These are phyloP conservation scores for Spergularia bocconei DNA, from an alignment of 148 eudicot genomes.

Conservation along the genomic window DNA sequence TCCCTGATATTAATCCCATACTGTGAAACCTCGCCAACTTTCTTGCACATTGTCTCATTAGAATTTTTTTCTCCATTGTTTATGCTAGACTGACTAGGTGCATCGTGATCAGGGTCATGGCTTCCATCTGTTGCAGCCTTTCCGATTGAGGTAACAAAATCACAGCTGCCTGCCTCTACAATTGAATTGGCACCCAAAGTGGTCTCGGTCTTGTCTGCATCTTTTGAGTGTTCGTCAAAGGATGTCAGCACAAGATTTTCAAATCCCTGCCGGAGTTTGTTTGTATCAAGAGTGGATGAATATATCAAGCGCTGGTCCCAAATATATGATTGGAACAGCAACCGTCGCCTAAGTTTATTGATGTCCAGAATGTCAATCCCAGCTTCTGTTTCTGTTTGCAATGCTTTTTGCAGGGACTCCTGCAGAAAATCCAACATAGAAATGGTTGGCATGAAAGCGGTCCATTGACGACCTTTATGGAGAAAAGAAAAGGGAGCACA, in stretches of 20 bases:
- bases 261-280: constrained; percentile 21
- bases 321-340: constrained; percentile 72
- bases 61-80: constrained; percentile 24
- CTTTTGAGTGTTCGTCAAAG: constrained; percentile 30
- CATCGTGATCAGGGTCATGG: constrained; percentile 27
- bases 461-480: background rate
- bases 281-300: constrained; percentile 50
- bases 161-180: constrained; percentile 28
- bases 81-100: constrained; percentile 25
- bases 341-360: constrained; percentile 65
- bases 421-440: constrained; percentile 28
- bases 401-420: constrained; percentile 58
- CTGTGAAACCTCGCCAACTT: constrained; percentile 28
- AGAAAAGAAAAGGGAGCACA: background rate
- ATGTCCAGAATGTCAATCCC: constrained; percentile 78
- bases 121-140: constrained; percentile 22
- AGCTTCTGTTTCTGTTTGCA: constrained; percentile 42
- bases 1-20: constrained; percentile 26
- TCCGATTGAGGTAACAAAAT: constrained; percentile 23
- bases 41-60: constrained; percentile 25
- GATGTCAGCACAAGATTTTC: constrained; percentile 27
- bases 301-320: constrained; percentile 84
- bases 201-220: constrained; percentile 19
- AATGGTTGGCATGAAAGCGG: background rate
- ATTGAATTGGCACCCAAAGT: constrained; percentile 14